These are phyloP conservation scores for Hyaloscypha variabilis DNA, from an alignment of 495 filamentous ascomycete species.

Conservation along the genomic window DNA sequence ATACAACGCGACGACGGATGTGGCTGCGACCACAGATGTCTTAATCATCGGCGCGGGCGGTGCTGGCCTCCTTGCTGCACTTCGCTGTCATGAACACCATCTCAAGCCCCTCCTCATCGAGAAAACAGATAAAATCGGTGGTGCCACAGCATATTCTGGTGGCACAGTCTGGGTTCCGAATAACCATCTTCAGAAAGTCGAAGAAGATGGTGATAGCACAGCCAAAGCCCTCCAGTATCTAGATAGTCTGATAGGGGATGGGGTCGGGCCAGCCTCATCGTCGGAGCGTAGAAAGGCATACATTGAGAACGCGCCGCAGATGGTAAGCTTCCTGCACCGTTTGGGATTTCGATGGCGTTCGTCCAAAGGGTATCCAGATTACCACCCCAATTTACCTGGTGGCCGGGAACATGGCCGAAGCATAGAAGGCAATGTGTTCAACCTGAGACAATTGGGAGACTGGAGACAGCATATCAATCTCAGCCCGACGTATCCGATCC, in stretches of 20 bases:
- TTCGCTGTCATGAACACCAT: constrained; percentile 23
- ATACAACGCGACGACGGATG: too few relatives aligned
- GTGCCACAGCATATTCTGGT: constrained; percentile 34
- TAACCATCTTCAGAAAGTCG: constrained; percentile 6
- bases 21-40: too few relatives aligned
- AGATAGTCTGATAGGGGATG: constrained; percentile 25
- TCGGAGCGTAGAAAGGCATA: constrained; percentile 22
- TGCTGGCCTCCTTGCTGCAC: constrained; percentile 30
- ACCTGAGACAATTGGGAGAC: constrained; percentile 29
- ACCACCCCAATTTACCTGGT: constrained; percentile 22
- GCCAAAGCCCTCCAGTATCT: constrained; percentile 29
- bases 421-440: constrained; percentile 28
- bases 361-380: constrained; percentile 29
- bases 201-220: constrained; percentile 20
- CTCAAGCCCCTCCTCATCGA: constrained; percentile 31
- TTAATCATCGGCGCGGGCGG: constrained; percentile 33
- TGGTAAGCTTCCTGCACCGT: constrained; percentile 28
- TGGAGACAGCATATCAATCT: constrained; percentile 9
- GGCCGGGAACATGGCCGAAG: constrained; percentile 20
- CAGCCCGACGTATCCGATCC: constrained; percentile 4
- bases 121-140: constrained; percentile 29
- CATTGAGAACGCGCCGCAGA: constrained; percentile 30
- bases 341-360: constrained; percentile 17
- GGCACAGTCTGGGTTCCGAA: constrained; percentile 34
- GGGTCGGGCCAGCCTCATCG: constrained; percentile 24